Percentiles rank a stretch among this genome's conserved stretches.
Conservation (phyloP, 1,284 basidiomycete genomes). For the Leccinum olivaceoglutinosum region DNA sequence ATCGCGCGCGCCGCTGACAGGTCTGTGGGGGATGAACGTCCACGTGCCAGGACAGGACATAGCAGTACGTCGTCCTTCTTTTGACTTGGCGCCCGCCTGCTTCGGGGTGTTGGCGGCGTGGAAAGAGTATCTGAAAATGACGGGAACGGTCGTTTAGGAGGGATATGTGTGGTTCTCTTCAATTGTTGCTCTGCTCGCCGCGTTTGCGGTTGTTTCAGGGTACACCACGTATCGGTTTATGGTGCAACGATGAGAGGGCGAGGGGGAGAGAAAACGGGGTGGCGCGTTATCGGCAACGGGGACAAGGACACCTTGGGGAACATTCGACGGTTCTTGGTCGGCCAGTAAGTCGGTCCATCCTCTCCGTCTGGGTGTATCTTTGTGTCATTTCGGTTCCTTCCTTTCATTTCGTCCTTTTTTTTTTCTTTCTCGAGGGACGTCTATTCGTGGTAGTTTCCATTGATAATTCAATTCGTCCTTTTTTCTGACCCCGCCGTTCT, state of each 20-base stretch:
- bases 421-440: not conserved
- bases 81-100: not conserved
- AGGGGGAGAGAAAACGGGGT: not conserved
- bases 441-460: not conserved
- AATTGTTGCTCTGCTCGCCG: slow-evolving; percentile 75
- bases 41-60: slow-evolving; percentile 83
- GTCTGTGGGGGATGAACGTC: slow-evolving; percentile 89
- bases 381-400: not conserved
- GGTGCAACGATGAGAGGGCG: slow-evolving; percentile 34
- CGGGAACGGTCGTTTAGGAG: slow-evolving; percentile 19
- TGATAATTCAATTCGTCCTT: not conserved
- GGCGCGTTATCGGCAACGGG: not conserved
- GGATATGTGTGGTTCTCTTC: slow-evolving; percentile 77
- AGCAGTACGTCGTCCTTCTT: slow-evolving; percentile 31
- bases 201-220: slow-evolving; percentile 77
- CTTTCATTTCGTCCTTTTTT: not conserved
- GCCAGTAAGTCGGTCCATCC: not conserved
- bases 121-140: not conserved
- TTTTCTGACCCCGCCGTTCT: not conserved
- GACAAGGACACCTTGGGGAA: not conserved
- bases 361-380: not conserved
- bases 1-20: slow-evolving; percentile 25
- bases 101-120: not conserved
- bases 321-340: not conserved
- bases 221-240: slow-evolving; percentile 81